These are phyloP conservation scores for Hortaea werneckii DNA, from an alignment of 2,329 filamentous ascomycete genomes.

Conservation along the genomic window DNA sequence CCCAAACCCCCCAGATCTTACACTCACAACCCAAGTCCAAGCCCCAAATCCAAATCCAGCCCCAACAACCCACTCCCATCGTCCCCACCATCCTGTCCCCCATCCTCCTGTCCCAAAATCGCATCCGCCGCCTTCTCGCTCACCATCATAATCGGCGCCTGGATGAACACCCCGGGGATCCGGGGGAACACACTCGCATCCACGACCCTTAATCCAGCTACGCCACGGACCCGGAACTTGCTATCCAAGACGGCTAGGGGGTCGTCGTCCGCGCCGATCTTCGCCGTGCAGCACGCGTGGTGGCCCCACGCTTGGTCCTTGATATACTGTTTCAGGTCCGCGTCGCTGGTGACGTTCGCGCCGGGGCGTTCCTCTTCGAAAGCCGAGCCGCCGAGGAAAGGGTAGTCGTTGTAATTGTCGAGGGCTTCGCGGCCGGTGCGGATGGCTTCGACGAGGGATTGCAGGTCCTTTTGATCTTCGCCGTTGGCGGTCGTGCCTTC, in stretches of 20 bases:
- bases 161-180: slow-evolving; percentile 37
- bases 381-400: slow-evolving; percentile 33
- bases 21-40: too few relatives aligned
- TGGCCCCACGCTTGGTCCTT: slow-evolving; percentile 46
- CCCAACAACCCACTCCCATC: too few relatives aligned
- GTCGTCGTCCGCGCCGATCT: slow-evolving; percentile 47
- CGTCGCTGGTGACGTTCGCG: slow-evolving; percentile 20
- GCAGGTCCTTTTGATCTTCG: slow-evolving; percentile 30
- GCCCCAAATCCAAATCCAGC: too few relatives aligned
- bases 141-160: slow-evolving; percentile 2
- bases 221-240: slow-evolving; percentile 47
- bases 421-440: slow-evolving; percentile 35
- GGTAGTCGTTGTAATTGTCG: slow-evolving; percentile 27
- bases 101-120: not conserved
- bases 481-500: slow-evolving; percentile 16
- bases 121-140: slow-evolving; percentile 5
- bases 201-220: slow-evolving; percentile 48
- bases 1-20: too few relatives aligned
- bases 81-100: too few relatives aligned
- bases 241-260: slow-evolving; percentile 46
- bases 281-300: slow-evolving; percentile 46
- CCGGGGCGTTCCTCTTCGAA: slow-evolving; percentile 37
- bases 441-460: slow-evolving; percentile 47
- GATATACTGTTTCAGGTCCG: slow-evolving; percentile 38
- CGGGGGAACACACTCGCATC: slow-evolving; percentile 50